phyloP scores from a whole-genome alignment of 2,329 filamentous ascomycete species.

The Claviceps sorghi region DNA sequence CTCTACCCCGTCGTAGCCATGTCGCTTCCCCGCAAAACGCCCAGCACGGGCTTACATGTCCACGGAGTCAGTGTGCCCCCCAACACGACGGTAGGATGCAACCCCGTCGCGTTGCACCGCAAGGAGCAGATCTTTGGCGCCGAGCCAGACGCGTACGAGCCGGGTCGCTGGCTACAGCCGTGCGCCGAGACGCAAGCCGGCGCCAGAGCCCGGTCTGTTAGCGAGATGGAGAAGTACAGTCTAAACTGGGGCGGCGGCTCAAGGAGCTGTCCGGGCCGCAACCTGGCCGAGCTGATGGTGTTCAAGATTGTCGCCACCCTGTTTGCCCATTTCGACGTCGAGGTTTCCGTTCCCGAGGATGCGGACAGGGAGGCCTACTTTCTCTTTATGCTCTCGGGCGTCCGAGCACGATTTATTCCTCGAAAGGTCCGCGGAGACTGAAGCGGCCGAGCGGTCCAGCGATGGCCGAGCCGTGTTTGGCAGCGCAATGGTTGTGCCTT shows the following conservation, averaged over 20 bases:
- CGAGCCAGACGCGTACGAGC: conserved; percentile 28
- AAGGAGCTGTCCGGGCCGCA: conserved; percentile 34
- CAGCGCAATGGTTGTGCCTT: too few species aligned
- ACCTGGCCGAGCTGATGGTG: conserved; percentile 36
- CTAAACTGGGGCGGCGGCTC: conserved; percentile 38
- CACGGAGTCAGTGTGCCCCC: conserved; percentile 27
- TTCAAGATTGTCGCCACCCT: conserved; percentile 28
- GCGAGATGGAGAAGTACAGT: conserved; percentile 32
- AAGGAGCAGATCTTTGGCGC: conserved; percentile 34
- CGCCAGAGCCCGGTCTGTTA: conserved; percentile 6
- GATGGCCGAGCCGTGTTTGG: background rate
- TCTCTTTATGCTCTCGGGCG: conserved; percentile 35
- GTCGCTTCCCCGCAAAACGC: conserved; percentile 33
- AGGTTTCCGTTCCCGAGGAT: conserved; percentile 23
- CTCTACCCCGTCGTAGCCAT: conserved; percentile 37
- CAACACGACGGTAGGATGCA: conserved; percentile 36
- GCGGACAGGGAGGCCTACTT: conserved; percentile 32
- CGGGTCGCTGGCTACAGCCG: conserved; percentile 30
- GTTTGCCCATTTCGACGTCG: conserved; percentile 29
- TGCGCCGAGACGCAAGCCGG: conserved; percentile 11
- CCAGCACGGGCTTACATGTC: conserved; percentile 20
- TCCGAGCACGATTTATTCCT: conserved; percentile 24
- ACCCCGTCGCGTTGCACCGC: conserved; percentile 34
- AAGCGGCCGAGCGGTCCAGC: background rate
- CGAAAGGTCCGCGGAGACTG: background rate